Conservation (phyloP, 306 rosid genomes). For the Dalbergia cultrata region DNA sequence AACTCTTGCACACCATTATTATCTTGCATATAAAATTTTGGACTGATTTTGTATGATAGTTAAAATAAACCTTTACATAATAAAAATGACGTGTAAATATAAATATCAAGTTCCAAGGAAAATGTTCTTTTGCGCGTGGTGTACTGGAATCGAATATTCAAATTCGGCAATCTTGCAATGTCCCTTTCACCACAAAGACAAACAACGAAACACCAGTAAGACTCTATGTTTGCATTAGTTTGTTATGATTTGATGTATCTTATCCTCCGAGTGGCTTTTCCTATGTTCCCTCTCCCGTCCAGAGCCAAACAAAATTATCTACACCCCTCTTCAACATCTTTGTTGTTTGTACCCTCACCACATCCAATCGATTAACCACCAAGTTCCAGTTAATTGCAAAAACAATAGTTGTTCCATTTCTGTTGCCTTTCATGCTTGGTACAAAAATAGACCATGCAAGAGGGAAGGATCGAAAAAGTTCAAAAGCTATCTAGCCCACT, state of each 20-base stretch:
- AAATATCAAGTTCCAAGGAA: conserved; percentile 23
- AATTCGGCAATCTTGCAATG: conserved; percentile 36
- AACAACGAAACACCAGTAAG: conserved; percentile 44
- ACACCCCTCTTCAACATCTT: conserved; percentile 5
- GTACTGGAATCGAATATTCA: conserved; percentile 50
- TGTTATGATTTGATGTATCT: conserved; percentile 49
- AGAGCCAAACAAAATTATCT: conserved; percentile 49
- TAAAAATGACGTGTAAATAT: not conserved
- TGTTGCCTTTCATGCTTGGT: conserved; percentile 33
- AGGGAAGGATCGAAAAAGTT: conserved; percentile 13
- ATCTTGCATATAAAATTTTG: not conserved
- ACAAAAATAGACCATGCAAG: conserved; percentile 54
- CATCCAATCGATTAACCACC: conserved; percentile 23
- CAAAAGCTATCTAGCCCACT: conserved; percentile 57
- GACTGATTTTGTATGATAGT: not conserved
- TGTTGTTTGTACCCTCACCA: conserved; percentile 14
- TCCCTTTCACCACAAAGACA: conserved; percentile 55
- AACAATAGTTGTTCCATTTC: conserved; percentile 9
- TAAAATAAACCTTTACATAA: not conserved
- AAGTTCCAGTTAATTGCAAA: conserved; percentile 12
- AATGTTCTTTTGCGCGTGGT: conserved; percentile 33
- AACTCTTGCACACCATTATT: not conserved
- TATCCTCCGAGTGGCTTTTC: conserved; percentile 45
- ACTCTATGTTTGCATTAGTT: conserved; percentile 48
- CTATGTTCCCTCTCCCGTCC: conserved; percentile 25